Base-by-base conservation (phyloP, 352 stramenopile species). In the Phytophthora ramorum region DNA sequence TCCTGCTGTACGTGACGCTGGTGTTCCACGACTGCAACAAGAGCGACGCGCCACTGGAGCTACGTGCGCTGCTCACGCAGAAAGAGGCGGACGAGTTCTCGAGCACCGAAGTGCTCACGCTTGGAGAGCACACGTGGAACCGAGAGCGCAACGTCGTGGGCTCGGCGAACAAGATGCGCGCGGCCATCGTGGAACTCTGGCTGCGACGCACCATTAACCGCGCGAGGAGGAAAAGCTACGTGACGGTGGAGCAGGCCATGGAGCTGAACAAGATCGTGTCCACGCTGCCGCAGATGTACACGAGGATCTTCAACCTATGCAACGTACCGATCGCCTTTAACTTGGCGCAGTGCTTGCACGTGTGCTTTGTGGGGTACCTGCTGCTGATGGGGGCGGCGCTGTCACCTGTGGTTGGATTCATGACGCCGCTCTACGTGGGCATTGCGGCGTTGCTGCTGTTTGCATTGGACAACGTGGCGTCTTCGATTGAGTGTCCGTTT, bases 21-120 rank as follows among this genome's bases (percentile, higher is more conserved):
- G 71, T 83, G 12, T 81, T 91, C 38, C 73, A 91, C 16, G 82
- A 91, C 58, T 89, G 82, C 30, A 74, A 80, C 41, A 56, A 65
- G 53, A 75, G 64, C 35, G 72, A 85, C 38, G 64, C 64, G 38
- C 67, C 74, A 12, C 24, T 78, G 37, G 73, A 87, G 58, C 47
- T 89, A 34, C 74, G 70, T 7, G 58, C 78, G 16, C 48, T 91
- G n/a, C 41, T 78, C 24, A 79, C 75, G 0, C 64, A 80, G 41
- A 76, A 77, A 24, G 81, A 90, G 32, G 66, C 78, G 0, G 43
- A 59, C 26, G 71, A 79, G 47, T 75, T 90, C 49, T 47, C 57
- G 3, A 73, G 63, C 16, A 79, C 70, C 4, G 73, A 82, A 53
- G 70, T 82, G 10, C 53, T 79, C 24, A 73, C 63, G 7, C 61